A percentile compares a stretch with the other conserved stretches of the same genome.
Conservation (phyloP, 176 grass and related monocot genomes). For the Lolium multiflorum region DNA sequence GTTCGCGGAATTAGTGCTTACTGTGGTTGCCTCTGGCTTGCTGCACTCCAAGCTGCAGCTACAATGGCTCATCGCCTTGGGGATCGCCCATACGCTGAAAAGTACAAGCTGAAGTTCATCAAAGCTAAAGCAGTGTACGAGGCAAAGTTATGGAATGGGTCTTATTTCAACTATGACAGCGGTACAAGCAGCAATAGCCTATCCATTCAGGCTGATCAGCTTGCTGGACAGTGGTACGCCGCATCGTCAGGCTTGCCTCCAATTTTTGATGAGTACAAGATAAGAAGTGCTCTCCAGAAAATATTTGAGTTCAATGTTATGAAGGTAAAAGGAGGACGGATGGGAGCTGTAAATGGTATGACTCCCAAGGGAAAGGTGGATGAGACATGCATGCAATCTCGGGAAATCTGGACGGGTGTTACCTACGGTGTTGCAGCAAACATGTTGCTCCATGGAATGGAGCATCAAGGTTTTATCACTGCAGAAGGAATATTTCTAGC, state of each 20-base stretch:
- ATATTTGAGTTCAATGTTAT: conserved; percentile 98
- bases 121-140: conserved; percentile 90
- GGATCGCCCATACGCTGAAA: conserved; percentile 73
- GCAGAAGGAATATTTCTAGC: conserved; percentile 85
- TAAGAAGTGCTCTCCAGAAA: conserved; percentile 78
- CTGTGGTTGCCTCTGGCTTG: conserved; percentile 91
- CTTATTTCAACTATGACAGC: conserved; percentile 97
- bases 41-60: conserved; percentile 93
- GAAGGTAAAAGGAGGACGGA: conserved; percentile 91
- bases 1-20: conserved; percentile 94
- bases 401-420: conserved; percentile 99
- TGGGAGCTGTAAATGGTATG: conserved; percentile 97
- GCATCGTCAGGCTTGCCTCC: conserved; percentile 82
- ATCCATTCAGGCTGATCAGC: conserved; percentile 96
- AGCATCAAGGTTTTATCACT: conserved; percentile 87
- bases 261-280: conserved; percentile 78
- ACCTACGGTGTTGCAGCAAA: conserved; percentile 89
- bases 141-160: conserved; percentile 90
- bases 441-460: conserved; percentile 96
- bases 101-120: conserved; percentile 87
- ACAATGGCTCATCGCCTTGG: conserved; percentile 90
- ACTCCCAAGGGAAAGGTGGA: conserved; percentile 87
- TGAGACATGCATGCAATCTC: conserved; percentile 91
- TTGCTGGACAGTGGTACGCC: conserved; percentile 90
- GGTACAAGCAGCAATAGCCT: conserved; percentile 79